Percentiles rank a stretch among this genome's conserved stretches.
phyloP scores from a whole-genome alignment of 164 flowering plant genomes.

The Warburgia ugandensis region DNA sequence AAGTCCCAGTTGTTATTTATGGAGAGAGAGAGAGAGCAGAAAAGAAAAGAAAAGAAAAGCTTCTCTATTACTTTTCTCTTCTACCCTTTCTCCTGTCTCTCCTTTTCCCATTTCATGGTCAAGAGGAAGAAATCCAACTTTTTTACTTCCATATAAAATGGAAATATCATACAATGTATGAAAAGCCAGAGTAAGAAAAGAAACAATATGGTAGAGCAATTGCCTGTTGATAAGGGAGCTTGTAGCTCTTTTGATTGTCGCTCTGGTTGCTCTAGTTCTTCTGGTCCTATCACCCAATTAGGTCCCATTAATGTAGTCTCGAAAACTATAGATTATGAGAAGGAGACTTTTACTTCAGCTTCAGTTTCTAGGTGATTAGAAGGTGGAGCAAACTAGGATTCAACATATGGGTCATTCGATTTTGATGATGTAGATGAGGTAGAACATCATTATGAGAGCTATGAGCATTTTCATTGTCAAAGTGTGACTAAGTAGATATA shows the following conservation, averaged over 20 bases:
- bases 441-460: constrained; percentile 19
- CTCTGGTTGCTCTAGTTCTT: constrained; percentile 53
- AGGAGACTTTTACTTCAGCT: constrained; percentile 63
- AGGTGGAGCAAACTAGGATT: constrained; percentile 53
- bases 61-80: too few species aligned
- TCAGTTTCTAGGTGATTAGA: constrained; percentile 53
- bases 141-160: too few species aligned
- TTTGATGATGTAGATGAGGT: constrained; percentile 42
- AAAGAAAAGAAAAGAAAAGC: too few species aligned
- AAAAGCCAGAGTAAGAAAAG: constrained; percentile 72
- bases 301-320: constrained; percentile 19
- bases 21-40: too few species aligned
- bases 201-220: constrained; percentile 44
- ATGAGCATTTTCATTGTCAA: constrained; percentile 33
- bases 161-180: too few species aligned
- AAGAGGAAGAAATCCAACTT: too few species aligned
- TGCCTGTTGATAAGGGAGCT: constrained; percentile 79
- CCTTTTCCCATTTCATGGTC: too few species aligned
- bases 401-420: constrained; percentile 56
- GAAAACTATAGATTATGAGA: constrained; percentile 38
- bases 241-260: constrained; percentile 58
- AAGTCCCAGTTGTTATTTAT: too few species aligned
- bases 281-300: constrained; percentile 27
- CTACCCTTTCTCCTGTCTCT: too few species aligned
- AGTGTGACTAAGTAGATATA: constrained; percentile 32